Base-by-base conservation (phyloP, 306 rosid genomes). In the Fragaria ananassa region DNA sequence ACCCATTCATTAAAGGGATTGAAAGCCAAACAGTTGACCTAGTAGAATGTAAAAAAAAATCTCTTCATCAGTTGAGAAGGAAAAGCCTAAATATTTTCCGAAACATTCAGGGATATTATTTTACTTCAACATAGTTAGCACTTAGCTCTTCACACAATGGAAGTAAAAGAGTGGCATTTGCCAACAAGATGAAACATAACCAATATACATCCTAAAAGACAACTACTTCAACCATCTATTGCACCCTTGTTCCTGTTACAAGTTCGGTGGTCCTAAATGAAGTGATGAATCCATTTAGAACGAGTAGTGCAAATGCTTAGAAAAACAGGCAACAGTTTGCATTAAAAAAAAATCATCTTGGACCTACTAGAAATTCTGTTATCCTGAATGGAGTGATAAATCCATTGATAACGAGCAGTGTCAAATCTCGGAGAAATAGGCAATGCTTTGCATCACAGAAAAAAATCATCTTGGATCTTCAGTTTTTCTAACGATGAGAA, bases 1-100 rank as follows among this genome's bases (percentile, higher is more conserved):
- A 96, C 90, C 97, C 97, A 96, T 81, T 96, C 99, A 44, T 92
- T 96, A 70, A 91, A 92, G 76, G 99, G 99, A 84, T 92, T 96
- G 88, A 96, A 96, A 50, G 99, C 98, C 78, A 96, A 86, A 86
- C 99, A 96, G 83, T 92, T 96, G 51, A 92, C 99, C 98, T 96
- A 81, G 64, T 37, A 82, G 17, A 68, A 78, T 11, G 54, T 19
- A 39, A 51, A 62, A 3, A 41, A 6, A 6, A 41, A 41, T 0
- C 13, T 34, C n/a, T 61, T 63, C 51, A 77, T 70, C 34, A 60
- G 78, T 78, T 37, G 74, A 65, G 19, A 35, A 64, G 45, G 8
- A 74, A 54, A 75, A 64, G 21, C n/a, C n/a, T n/a, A n/a, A n/a
- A 64, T 21, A 80, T 25, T 57, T 21, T 11, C 60, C 25, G 1